phyloP scores from a whole-genome alignment of 495 filamentous ascomycete species.

The Hypoxylon perforatum region DNA sequence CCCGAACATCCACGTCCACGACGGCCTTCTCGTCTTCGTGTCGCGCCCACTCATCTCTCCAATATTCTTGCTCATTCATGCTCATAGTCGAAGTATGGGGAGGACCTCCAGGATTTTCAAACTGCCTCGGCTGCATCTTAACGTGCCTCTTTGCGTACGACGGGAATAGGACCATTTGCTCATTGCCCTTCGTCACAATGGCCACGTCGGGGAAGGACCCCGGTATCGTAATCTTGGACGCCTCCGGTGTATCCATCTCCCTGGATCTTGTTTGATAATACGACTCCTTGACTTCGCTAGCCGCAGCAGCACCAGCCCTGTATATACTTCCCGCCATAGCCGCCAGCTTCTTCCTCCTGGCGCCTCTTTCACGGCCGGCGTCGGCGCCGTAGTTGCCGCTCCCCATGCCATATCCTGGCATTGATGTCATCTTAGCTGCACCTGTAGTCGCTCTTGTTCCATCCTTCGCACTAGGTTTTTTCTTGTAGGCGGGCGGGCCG shows the following conservation, averaged over 20 bases:
- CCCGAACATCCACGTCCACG: slow-evolving; percentile 92
- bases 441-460: slow-evolving; percentile 20
- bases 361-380: slow-evolving; percentile 67
- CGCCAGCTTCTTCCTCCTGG: slow-evolving; percentile 80
- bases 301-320: slow-evolving; percentile 82
- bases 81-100: slow-evolving; percentile 27
- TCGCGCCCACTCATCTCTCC: slow-evolving; percentile 74
- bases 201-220: slow-evolving; percentile 84
- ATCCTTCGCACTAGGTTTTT: slow-evolving; percentile 27
- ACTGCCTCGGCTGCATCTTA: slow-evolving; percentile 48
- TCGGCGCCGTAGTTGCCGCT: slow-evolving; percentile 44
- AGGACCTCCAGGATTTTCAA: slow-evolving; percentile 31
- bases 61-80: slow-evolving; percentile 70
- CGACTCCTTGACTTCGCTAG: slow-evolving; percentile 88
- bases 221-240: slow-evolving; percentile 67
- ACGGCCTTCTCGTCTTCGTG: slow-evolving; percentile 81
- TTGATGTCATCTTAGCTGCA: slow-evolving; percentile 40
- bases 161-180: slow-evolving; percentile 95
- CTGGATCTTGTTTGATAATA: slow-evolving; percentile 79
- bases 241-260: slow-evolving; percentile 61
- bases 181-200: slow-evolving; percentile 79
- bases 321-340: slow-evolving; percentile 60
- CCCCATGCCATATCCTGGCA: slow-evolving; percentile 38
- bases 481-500: slow-evolving; percentile 24
- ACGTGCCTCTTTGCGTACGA: slow-evolving; percentile 82